Base-by-base conservation (phyloP, 2,329 filamentous ascomycete species). In the Nemania sp. region DNA sequence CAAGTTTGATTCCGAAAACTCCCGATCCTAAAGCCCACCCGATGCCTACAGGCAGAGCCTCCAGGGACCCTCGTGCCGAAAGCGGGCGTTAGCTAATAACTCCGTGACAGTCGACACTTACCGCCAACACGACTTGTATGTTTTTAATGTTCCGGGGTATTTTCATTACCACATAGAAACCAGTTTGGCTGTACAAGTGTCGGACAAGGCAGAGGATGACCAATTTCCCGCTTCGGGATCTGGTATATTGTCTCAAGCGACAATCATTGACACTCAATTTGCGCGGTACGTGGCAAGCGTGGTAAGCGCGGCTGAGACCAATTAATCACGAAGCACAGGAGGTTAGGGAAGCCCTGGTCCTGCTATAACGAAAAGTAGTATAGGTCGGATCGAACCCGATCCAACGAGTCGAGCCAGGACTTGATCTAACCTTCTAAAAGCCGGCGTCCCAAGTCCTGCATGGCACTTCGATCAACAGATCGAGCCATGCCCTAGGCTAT, bases 81-180 rank as follows among this genome's bases (percentile, higher is more conserved):
- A 54, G 48, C 54, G 54, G 51, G 50, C 36, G 41, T 42, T 26
- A 40, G 57, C 46, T 54, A 47, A 54, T n/a, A n/a, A n/a, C 44
- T 59, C 54, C 57, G 57, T 53, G 57, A 59, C 28, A 33, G 26
- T 15, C 15, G 31, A 52, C 51, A 47, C 37, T 39, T 36, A 43
- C 41, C 40, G 52, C 43, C 36, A 28, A 36, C 54, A 14, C 22
- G 19, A 28, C 23, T n/a, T 54, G 49, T 46, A 52, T 36, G 43
- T 43, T 41, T 48, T 43, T 44, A 24, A 24, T 19, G 15, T 30
- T 49, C 34, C 26, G 28, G 44, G 48, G 51, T 59, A 55, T 65
- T 66, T 57, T 48, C 52, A 62, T 66, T 66, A 66, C 64, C 44
- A 66, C 42, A 66, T 61, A 54, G 57, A 63, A 66, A 66, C 55